Evolutionary conservation across 73 alveolate species (phyloP), one percentile per base, ranked within the genome.

Genomic region (Paraurostyla sp.): DNA sequence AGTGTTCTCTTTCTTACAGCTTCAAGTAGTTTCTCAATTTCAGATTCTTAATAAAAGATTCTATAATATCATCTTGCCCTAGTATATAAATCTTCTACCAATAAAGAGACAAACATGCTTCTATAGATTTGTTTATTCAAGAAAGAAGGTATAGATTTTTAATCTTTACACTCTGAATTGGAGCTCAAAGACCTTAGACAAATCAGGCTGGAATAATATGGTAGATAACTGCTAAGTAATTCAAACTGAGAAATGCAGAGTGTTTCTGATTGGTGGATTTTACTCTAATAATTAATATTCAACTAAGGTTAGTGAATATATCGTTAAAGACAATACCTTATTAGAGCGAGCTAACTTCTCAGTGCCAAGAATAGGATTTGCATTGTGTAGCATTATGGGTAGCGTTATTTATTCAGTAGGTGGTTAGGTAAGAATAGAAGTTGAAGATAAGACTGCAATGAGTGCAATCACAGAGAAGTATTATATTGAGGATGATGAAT

Each of bases 211-310:
- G 56, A 50, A 75, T 75, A 6, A 36, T 16, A 3, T 75, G 4
- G 49, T 48, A 7, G 76, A 75, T 49, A 13, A 75, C 18, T 75
- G 75, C 51, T 29, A 75, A 46, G 87, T 75, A 22, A 75, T 75
- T 4, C 33, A 75, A 75, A 49, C 13, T 3, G 69, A 32, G 32
- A 11, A 22, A 6, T 4, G 69, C 29, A 3, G 73, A 43, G 30
- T 75, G 4, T 75, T 75, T 33, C 52, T 75, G 35, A 75, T 75
- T 23, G 87, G 87, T 25, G 87, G 87, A n/a, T 38, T 15, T 25
- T 75, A 46, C 33, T 7, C 54, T 16, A 73, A 43, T 7, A 43
- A 75, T 29, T 16, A 7, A 25, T 75, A 25, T 25, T 32, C 29
- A 9, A 49, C 50, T 4, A 43, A 50, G 25, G 73, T 75, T 3